A percentile compares a stretch with the other conserved stretches of the same genome.
phyloP scores from a whole-genome alignment of 2,329 filamentous ascomycete species.

The Dactylellina parvicollis region DNA sequence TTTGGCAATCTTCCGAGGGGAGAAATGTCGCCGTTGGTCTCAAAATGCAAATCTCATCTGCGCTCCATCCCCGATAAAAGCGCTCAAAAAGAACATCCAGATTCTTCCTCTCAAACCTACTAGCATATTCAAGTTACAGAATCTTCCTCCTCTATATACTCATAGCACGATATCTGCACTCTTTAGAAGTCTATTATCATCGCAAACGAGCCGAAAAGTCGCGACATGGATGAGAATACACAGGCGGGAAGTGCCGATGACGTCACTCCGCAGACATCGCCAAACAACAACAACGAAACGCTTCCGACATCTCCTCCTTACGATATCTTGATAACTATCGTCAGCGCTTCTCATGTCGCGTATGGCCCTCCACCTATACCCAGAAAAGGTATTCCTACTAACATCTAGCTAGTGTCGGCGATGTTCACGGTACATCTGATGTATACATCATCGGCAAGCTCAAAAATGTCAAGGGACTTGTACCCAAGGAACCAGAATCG shows the following conservation, averaged over 20 bases:
- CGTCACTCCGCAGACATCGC: conserved; percentile 34
- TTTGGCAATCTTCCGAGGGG: conserved; percentile 3
- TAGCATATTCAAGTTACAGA: no score
- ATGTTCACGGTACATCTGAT: conserved; percentile 41
- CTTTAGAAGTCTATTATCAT: not conserved
- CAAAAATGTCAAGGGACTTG: conserved; percentile 46
- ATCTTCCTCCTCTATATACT: not conserved
- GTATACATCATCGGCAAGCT: conserved; percentile 51
- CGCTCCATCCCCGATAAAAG: not conserved
- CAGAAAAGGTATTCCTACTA: no score
- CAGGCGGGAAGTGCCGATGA: conserved; percentile 10
- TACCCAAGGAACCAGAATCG: conserved; percentile 26
- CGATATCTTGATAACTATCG: conserved; percentile 35
- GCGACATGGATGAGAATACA: conserved; percentile 4
- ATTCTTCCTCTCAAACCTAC: not conserved
- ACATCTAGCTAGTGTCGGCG: conserved; percentile 49
- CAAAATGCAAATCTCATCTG: not conserved
- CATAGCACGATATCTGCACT: not conserved
- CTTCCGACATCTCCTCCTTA: conserved; percentile 22
- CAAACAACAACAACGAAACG: conserved; percentile 23
- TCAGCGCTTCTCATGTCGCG: conserved; percentile 39
- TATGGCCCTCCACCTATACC: no score
- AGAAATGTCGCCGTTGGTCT: conserved; percentile 7
- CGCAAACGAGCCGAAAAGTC: not conserved
- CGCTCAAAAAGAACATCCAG: not conserved